These are phyloP conservation scores for Excoecaria cochinchinensis DNA, from an alignment of 345 rosid genomes.

Conservation along the genomic window DNA sequence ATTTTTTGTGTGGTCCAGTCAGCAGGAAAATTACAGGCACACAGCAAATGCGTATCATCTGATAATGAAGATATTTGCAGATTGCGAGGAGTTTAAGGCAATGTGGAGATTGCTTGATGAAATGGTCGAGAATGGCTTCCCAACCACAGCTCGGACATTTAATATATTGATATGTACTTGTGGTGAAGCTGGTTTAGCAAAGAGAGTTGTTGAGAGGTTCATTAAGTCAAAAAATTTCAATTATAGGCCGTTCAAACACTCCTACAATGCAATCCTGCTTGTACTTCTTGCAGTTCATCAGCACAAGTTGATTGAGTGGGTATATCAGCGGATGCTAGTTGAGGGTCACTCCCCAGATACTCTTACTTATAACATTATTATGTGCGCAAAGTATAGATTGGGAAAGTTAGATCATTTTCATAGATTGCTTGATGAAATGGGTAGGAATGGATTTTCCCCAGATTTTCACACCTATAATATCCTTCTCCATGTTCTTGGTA, in stretches of 20 bases:
- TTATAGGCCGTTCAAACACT: constrained; percentile 69
- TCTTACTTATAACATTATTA: constrained; percentile 63
- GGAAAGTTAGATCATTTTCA: constrained; percentile 66
- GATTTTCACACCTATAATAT: constrained; percentile 79
- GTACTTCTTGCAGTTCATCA: constrained; percentile 52
- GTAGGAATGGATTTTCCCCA: constrained; percentile 54
- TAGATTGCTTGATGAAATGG: constrained; percentile 79
- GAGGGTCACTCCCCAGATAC: constrained; percentile 59
- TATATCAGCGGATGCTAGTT: constrained; percentile 67
- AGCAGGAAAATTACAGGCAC: constrained; percentile 61
- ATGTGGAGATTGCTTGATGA: constrained; percentile 92
- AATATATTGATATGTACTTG: constrained; percentile 79
- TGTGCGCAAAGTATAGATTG: constrained; percentile 73
- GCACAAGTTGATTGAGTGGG: constrained; percentile 87
- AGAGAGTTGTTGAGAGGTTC: constrained; percentile 70
- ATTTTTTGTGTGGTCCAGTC: constrained; percentile 75
- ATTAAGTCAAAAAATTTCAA: constrained; percentile 72
- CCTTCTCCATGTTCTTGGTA: constrained; percentile 81
- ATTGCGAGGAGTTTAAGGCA: constrained; percentile 76
- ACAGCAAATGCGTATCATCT: constrained; percentile 58
- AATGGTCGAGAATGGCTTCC: constrained; percentile 71
- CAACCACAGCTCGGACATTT: constrained; percentile 75
- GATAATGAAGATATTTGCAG: constrained; percentile 79
- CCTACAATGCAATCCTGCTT: constrained; percentile 74
- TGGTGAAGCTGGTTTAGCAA: constrained; percentile 71